Conservation (phyloP, 768 basidiomycete genomes). For the Kwoniella newhampshirensis region DNA sequence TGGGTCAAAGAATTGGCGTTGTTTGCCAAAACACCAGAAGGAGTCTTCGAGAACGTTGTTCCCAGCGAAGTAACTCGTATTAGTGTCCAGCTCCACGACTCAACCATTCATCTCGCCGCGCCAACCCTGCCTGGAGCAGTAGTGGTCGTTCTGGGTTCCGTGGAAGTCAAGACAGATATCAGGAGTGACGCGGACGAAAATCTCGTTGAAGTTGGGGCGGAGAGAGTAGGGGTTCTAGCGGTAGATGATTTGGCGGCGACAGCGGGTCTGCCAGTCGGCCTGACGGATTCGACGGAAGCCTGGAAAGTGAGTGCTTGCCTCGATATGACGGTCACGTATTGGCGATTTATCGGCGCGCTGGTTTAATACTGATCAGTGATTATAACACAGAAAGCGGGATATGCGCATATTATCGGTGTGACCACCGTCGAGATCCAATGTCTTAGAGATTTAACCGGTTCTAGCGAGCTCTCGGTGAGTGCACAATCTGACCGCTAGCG, state of each 20-base stretch:
- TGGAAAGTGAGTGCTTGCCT: constrained; percentile 65
- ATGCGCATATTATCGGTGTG: constrained; percentile 37
- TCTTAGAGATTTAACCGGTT: constrained; percentile 21
- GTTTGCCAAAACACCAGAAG: constrained; percentile 81
- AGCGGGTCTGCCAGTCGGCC: constrained; percentile 23
- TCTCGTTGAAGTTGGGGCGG: constrained; percentile 59
- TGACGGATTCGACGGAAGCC: constrained; percentile 55
- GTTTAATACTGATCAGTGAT: no score
- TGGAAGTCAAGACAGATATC: constrained; percentile 71
- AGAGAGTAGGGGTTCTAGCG: constrained; percentile 60
- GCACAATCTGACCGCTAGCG: neutral
- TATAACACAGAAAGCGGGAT: constrained; percentile 44
- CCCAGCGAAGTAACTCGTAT: constrained; percentile 82
- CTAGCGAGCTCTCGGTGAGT: constrained; percentile 25
- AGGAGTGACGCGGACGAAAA: constrained; percentile 66
- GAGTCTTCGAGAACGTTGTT: constrained; percentile 88
- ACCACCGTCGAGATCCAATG: constrained; percentile 27
- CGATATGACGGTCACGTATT: no score
- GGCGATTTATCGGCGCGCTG: no score
- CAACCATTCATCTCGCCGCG: constrained; percentile 65
- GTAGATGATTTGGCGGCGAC: constrained; percentile 59
- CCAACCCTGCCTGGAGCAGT: constrained; percentile 65
- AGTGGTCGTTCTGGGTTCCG: constrained; percentile 65
- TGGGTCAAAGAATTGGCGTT: constrained; percentile 64
- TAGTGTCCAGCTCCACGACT: constrained; percentile 65